Percentiles rank a stretch among this genome's conserved stretches.
phyloP scores from a whole-genome alignment of 768 basidiomycete genomes.

The Dacryopinax spathularia region DNA sequence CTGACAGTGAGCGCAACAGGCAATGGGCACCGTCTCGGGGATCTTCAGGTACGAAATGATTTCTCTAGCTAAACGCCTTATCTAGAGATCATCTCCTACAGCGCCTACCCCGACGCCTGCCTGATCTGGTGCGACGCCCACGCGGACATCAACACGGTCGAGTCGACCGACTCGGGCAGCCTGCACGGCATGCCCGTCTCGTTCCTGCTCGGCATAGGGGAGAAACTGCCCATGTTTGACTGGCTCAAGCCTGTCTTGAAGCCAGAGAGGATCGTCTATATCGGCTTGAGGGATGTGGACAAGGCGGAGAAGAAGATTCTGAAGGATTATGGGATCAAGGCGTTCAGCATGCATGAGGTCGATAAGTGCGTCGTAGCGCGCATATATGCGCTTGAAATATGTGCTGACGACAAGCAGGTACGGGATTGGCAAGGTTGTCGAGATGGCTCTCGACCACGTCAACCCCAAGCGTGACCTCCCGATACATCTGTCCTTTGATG shows the following conservation, averaged over 20 bases:
- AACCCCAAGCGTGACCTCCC: slow-evolving; percentile 72
- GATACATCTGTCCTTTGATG: slow-evolving; percentile 93
- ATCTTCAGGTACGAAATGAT: slow-evolving; percentile 48
- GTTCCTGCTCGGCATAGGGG: slow-evolving; percentile 56
- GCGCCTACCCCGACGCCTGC: slow-evolving; percentile 38
- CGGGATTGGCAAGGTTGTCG: slow-evolving; percentile 87
- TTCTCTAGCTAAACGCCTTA: background rate
- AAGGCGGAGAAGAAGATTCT: slow-evolving; percentile 76
- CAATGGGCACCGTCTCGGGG: slow-evolving; percentile 90
- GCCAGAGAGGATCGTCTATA: slow-evolving; percentile 78
- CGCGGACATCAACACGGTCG: slow-evolving; percentile 85
- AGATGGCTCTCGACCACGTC: slow-evolving; percentile 91
- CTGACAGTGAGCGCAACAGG: slow-evolving; percentile 27
- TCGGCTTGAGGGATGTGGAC: slow-evolving; percentile 90
- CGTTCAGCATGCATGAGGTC: slow-evolving; percentile 81
- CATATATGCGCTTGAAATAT: slow-evolving; percentile 5
- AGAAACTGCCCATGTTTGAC: slow-evolving; percentile 31
- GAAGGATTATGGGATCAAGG: slow-evolving; percentile 71
- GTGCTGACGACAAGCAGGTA: slow-evolving; percentile 23
- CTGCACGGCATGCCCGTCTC: slow-evolving; percentile 98
- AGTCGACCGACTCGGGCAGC: slow-evolving; percentile 79
- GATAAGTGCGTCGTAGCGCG: slow-evolving; percentile 33
- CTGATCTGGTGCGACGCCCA: slow-evolving; percentile 97
- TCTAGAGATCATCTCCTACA: background rate
- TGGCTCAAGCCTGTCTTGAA: slow-evolving; percentile 55